Evolutionary conservation across 1,139 yeast genomes (phyloP).

Genomic region (Waltiozyma solani): DNA sequence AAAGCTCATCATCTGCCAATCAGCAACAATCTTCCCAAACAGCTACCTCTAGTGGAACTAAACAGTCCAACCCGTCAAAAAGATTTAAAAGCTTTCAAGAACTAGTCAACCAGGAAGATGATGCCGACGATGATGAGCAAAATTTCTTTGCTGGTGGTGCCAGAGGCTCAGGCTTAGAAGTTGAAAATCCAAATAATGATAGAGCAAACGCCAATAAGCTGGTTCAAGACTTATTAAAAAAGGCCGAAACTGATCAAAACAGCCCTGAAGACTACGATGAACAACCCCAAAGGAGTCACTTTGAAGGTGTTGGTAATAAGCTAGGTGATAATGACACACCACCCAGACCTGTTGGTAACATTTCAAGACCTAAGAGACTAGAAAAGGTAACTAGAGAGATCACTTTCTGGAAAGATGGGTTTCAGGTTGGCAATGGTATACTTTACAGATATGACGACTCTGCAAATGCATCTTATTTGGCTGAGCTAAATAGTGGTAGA

Average conservation of each 20-base stretch:
- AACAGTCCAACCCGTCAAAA: not conserved
- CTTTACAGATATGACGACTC: conserved; percentile 88
- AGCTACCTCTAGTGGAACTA: conserved; percentile 3
- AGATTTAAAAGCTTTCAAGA: conserved; percentile 43
- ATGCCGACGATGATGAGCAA: conserved; percentile 48
- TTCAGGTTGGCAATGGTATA: conserved; percentile 86
- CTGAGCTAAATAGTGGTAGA: conserved; percentile 78
- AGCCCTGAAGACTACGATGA: conserved; percentile 23
- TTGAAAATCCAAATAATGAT: conserved; percentile 72
- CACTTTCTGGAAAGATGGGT: conserved; percentile 95
- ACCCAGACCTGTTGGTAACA: conserved; percentile 24
- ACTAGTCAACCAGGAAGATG: conserved; percentile 31
- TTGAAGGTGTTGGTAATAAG: conserved; percentile 71
- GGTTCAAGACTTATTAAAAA: conserved; percentile 47
- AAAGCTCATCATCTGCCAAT: too few relatives aligned
- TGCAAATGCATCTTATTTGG: conserved; percentile 61
- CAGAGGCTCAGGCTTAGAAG: conserved; percentile 88
- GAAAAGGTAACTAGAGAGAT: conserved; percentile 60
- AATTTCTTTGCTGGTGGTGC: conserved; percentile 90
- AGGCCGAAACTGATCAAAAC: conserved; percentile 36
- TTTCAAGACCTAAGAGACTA: conserved; percentile 28
- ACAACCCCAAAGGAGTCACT: conserved; percentile 24
- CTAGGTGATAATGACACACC: conserved; percentile 58
- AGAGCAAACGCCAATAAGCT: conserved; percentile 22
- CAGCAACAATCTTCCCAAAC: not conserved